phyloP scores from a whole-genome alignment of 2,329 filamentous ascomycete genomes.

The Fusarium subtropicale region DNA sequence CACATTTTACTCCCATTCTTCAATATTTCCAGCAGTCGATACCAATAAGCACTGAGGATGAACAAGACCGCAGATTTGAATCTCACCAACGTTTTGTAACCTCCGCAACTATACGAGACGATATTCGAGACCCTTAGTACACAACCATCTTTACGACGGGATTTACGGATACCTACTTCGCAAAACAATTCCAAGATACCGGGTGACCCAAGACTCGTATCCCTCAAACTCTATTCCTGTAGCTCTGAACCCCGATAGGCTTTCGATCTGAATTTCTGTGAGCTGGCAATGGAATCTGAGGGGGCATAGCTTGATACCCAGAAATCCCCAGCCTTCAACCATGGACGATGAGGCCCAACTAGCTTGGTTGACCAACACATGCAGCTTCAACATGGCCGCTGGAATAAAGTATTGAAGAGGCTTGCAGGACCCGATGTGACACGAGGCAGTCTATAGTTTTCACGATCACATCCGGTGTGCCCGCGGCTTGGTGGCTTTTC shows the following conservation, averaged over 20 bases:
- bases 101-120: background rate
- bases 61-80: background rate
- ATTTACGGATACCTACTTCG: background rate
- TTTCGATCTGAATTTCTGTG: background rate
- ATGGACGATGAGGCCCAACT: constrained; percentile 7
- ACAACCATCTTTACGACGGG: background rate
- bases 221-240: background rate
- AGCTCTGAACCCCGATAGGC: background rate
- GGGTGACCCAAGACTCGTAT: constrained; percentile 5
- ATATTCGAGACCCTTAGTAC: background rate
- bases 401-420: constrained; percentile 8
- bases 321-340: background rate
- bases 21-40: background rate
- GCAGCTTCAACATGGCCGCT: background rate
- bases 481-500: constrained; percentile 9
- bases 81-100: background rate
- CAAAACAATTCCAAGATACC: background rate
- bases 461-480: constrained; percentile 6
- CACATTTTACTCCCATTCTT: background rate
- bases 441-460: background rate
- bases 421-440: constrained; percentile 32
- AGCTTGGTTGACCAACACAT: background rate
- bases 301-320: constrained; percentile 29
- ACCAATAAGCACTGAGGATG: accelerated
- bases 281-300: background rate